Evolutionary conservation across 2,329 filamentous ascomycete species (phyloP), one percentile per base, ranked within the genome.

Genomic region (Pyricularia grisea): DNA sequence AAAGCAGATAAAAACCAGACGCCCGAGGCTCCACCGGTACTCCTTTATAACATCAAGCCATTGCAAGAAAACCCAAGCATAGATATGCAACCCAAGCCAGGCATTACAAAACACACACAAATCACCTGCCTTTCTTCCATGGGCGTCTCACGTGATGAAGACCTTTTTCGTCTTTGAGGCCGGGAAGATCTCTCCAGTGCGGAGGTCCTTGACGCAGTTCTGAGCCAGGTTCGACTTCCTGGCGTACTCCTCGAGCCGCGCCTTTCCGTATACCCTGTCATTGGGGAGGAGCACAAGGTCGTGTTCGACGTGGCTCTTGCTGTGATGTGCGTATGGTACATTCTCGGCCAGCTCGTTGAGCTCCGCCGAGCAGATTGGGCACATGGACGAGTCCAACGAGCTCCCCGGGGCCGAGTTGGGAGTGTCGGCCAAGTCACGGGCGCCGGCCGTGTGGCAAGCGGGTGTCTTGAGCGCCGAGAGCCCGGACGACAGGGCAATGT

Each of bases 391-490:
- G 33, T 28, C 61, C 17, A 68, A 50, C 63, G 66, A 63, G 73
- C 66, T 72, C 64, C 64, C 60, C 23, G 55, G 36, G 36, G 27
- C 30, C 23, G 31, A 55, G 42, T 55, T 58, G 66, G 68, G 30
- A 36, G 63, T 67, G 4, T 42, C 31, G 25, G 61, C 58, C 25
- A 67, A 70, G 14, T 73, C 72, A 27, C 73, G 68, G 50, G 61
- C 50, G 4, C 86, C 81, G 27, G 83, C 81, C 1, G 90, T 91
- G 80, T 98, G 94, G 77, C 95, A 99, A 20, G 93, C 90, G 0
- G 95, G 95, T 0, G 95, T 98, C 79, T 99, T 99, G 73, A 99
- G 89, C 0, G 95, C 94, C 0, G 94, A 97, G 11, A 99, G 86
- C 9, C 95, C 95, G 0, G 94, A 93, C 0, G 91, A 93, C 11